Conservation (phyloP, 108 stramenopile genomes). For the Cyclotella choctawhatcheeana region DNA sequence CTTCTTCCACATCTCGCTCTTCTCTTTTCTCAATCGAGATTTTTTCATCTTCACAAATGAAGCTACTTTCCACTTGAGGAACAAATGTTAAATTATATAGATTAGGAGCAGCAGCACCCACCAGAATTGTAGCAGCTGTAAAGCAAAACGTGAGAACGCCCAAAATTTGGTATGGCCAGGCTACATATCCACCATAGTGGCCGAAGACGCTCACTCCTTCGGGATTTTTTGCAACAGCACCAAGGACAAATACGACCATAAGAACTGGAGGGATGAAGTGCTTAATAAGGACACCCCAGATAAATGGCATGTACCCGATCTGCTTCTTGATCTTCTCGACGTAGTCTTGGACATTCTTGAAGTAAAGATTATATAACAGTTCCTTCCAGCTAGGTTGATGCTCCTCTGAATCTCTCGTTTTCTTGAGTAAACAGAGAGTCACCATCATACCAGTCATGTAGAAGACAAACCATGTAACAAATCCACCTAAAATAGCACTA, state of each 20-base stretch:
- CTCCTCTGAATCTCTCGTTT: constrained; percentile 8
- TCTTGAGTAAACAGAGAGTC: constrained; percentile 21
- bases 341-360: constrained; percentile 49
- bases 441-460: constrained; percentile 36
- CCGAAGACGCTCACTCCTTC: constrained; percentile 40
- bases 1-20: no score
- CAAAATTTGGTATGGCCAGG: constrained; percentile 54
- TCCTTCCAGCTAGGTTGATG: constrained; percentile 28
- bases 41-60: no score
- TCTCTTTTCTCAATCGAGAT: no score
- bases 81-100: no score
- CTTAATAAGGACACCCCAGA: constrained; percentile 63
- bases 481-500: constrained; percentile 47
- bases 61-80: no score
- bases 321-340: constrained; percentile 36
- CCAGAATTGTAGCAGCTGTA: no score
- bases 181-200: constrained; percentile 41
- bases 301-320: constrained; percentile 55
- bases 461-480: constrained; percentile 48
- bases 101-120: no score
- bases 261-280: constrained; percentile 60
- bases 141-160: constrained; percentile 55
- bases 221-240: constrained; percentile 26
- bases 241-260: constrained; percentile 47
- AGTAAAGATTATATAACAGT: constrained; percentile 48